Base-by-base conservation (phyloP, 2,329 filamentous ascomycete genomes). In the Alternaria longipes region DNA sequence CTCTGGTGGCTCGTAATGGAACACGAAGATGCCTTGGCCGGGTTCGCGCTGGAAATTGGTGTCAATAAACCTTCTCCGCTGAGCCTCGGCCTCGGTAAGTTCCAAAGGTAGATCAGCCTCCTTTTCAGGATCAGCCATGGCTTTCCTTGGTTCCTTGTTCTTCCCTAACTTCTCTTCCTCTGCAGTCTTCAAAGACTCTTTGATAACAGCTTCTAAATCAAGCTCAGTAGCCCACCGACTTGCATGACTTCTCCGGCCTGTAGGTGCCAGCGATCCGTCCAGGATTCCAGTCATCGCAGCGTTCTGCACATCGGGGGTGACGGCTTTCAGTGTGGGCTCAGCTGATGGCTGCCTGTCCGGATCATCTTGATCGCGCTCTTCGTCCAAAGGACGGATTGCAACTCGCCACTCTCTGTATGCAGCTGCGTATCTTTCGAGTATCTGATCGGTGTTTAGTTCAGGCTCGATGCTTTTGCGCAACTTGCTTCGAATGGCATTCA, bases 21-120 rank as follows among this genome's bases (percentile, higher is more conserved):
- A 93, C 14, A 87, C 84, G 3, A 87, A 83, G 8, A 93, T 88
- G 12, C 92, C 87, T 72, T 87, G 85, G 54, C 90, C 87, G 20
- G 89, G 85, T 22, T 88, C 84, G 22, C 90, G 83, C 46, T 86
- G 84, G 32, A 90, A 89, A 14, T 89, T 89, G 4, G 82, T 86
- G 74, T 94, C 90, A 44, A 85, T 82, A 69, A 89, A 93, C 49
- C 85, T 82, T 20, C 83, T 83, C 54, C 85, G 83, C 40, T 86
- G 79, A 54, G 85, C 86, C 62, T 91, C 86, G 54, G 89, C 84
- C 9, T 84, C 81, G 8, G 84, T 85, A 81, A 88, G 85, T 85
- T 93, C 90, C 58, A 88, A 83, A 0, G 91, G 91, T 49, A 94
- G 87, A 4, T 85, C 83, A 0, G 92, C 92, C 75, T 94, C 92